Base-by-base conservation (phyloP, 164 flowering plant species). In the Nymphaea colorata region DNA sequence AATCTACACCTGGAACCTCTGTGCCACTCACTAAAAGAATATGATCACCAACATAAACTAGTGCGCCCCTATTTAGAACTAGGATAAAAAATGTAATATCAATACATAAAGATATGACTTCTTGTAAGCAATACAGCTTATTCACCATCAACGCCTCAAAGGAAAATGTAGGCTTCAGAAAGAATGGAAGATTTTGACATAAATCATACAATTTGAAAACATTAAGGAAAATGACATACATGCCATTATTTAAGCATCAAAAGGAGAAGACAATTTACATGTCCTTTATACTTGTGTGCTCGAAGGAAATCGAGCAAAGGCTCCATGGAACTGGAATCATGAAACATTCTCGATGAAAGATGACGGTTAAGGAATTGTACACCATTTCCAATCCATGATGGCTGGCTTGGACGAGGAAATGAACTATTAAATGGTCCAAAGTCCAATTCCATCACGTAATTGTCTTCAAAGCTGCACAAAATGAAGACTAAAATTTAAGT, bases 371-470 rank as follows among this genome's bases (percentile, higher is more conserved):
- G 77, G 64, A 78, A 84, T 57, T 66, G 61, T 17, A 82, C 76
- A 3, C 90, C 90, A 70, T 84, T 78, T 53, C 90, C 90, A 62
- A 86, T 82, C 16, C 83, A 84, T 43, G 80, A 77, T 6, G 88
- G 76, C 4, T 80, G 75, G 15, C 75, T 75, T 36, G 81, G 71
- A 59, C 72, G 76, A 15, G 87, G 88, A 44, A 68, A 42, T 16
- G 73, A 44, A 36, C 71, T 77, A 41, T 80, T 82, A 61, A 83
- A 75, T 5, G 86, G 84, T 63, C 80, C 85, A 69, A 86, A 84
- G 65, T 86, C 88, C 62, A 83, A 67, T 64, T 86, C 90, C 70
- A 84, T 70, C 17, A 84, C 77, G 73, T 76, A 77, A 36, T 75
- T 76, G 66, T 78, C 85, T 10, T 75, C 78, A 25, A 79, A 75